Evolutionary conservation across 345 rosid genomes (phyloP).

Genomic region (Rhizophora mangle): DNA sequence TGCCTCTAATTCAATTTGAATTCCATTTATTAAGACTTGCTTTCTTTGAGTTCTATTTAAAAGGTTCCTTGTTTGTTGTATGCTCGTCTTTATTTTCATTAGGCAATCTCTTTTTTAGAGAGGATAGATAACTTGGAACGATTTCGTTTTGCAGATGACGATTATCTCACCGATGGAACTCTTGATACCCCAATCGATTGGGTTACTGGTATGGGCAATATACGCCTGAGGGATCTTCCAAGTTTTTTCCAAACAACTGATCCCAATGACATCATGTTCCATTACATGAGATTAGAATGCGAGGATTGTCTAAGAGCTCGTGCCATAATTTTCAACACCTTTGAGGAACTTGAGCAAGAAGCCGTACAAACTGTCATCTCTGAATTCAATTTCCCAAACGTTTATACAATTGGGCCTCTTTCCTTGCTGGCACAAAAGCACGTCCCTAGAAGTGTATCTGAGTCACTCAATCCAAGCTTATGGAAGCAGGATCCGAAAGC

Average conservation of each 20-base stretch:
- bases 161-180: conserved; percentile 12
- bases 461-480: conserved; percentile 6
- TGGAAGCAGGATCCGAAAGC: conserved; percentile 22
- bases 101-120: too few species aligned
- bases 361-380: conserved; percentile 10
- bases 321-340: conserved; percentile 15
- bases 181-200: conserved; percentile 17
- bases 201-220: conserved; percentile 15
- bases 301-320: conserved; percentile 8
- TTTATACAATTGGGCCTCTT: conserved; percentile 23
- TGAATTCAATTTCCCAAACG: conserved; percentile 11
- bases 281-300: conserved; percentile 11
- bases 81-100: too few species aligned
- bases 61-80: too few species aligned
- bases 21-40: too few species aligned
- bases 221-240: conserved; percentile 24
- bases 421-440: not conserved
- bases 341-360: not conserved
- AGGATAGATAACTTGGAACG: too few species aligned
- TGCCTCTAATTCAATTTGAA: too few species aligned
- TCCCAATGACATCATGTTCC: conserved; percentile 13
- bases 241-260: conserved; percentile 11
- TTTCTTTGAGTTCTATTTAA: too few species aligned
- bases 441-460: not conserved
- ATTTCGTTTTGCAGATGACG: conserved; percentile 8